Conservation (phyloP, 176 grass and related monocot genomes). For the Cenchrus purpureus region DNA sequence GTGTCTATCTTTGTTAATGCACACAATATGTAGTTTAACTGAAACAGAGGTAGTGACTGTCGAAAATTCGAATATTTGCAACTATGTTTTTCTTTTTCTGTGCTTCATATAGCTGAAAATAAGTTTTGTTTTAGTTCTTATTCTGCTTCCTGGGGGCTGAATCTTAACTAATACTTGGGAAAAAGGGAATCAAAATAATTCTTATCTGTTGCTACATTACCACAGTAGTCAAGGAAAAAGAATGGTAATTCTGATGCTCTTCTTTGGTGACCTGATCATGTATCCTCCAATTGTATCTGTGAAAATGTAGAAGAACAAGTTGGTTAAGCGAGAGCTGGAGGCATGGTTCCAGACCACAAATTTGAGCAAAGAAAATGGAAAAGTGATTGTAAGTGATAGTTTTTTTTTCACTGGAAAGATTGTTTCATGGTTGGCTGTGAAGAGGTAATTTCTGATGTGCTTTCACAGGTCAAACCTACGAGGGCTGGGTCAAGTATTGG, state of each 20-base stretch:
- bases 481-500: conserved; percentile 93
- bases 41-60: background rate
- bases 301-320: conserved; percentile 56
- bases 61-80: background rate
- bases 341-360: conserved; percentile 64
- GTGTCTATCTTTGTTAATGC: conserved; percentile 18
- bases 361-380: conserved; percentile 77
- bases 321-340: conserved; percentile 50
- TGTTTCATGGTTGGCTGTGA: conserved; percentile 15
- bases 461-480: conserved; percentile 78
- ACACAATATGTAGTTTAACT: conserved; percentile 20
- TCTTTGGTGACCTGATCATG: conserved; percentile 10
- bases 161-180: background rate
- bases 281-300: conserved; percentile 22
- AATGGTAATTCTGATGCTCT: conserved; percentile 28
- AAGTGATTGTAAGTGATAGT: conserved; percentile 69
- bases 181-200: background rate
- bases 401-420: conserved; percentile 12
- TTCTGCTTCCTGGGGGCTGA: background rate
- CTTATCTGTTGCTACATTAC: background rate
- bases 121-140: background rate
- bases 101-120: conserved; percentile 22
- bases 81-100: background rate
- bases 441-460: conserved; percentile 27
- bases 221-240: background rate